phyloP scores from a whole-genome alignment of 1,284 basidiomycete genomes.

The Boletellus deceptivus region DNA sequence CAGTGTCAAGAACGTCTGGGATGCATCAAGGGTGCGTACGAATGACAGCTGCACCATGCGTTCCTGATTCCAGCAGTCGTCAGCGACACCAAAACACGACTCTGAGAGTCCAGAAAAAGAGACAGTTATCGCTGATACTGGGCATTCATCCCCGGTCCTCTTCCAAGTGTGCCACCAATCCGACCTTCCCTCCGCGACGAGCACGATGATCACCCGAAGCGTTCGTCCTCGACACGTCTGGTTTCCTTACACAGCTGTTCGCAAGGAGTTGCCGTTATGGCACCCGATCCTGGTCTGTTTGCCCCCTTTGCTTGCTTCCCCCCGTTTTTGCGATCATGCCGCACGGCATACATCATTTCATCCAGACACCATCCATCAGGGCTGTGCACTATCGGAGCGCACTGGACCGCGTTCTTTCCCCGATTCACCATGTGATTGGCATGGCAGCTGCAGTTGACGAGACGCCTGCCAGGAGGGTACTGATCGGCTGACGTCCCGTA shows the following conservation, averaged over 20 bases:
- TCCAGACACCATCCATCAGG: neutral
- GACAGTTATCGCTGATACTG: neutral
- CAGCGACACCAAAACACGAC: too few species aligned
- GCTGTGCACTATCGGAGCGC: conserved; percentile 1
- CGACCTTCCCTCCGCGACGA: too few species aligned
- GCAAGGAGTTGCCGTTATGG: too few species aligned
- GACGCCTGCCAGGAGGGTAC: neutral
- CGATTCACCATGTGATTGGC: conserved; percentile 15
- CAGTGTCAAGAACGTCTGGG: too few species aligned
- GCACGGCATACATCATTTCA: neutral
- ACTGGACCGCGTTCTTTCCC: conserved; percentile 3
- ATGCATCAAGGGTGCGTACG: too few species aligned
- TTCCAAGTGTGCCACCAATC: neutral
- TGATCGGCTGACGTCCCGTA: too few species aligned
- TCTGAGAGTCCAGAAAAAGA: neutral
- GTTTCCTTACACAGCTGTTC: too few species aligned
- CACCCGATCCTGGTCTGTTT: too few species aligned
- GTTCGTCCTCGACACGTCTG: too few species aligned
- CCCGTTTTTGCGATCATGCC: neutral
- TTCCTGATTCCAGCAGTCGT: too few species aligned
- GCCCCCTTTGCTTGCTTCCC: neutral
- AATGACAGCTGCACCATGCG: too few species aligned
- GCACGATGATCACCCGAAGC: too few species aligned
- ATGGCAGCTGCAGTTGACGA: neutral
- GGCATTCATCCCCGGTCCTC: neutral